phyloP scores from a whole-genome alignment of 495 filamentous ascomycete species.

The Aspergillus asperescens region DNA sequence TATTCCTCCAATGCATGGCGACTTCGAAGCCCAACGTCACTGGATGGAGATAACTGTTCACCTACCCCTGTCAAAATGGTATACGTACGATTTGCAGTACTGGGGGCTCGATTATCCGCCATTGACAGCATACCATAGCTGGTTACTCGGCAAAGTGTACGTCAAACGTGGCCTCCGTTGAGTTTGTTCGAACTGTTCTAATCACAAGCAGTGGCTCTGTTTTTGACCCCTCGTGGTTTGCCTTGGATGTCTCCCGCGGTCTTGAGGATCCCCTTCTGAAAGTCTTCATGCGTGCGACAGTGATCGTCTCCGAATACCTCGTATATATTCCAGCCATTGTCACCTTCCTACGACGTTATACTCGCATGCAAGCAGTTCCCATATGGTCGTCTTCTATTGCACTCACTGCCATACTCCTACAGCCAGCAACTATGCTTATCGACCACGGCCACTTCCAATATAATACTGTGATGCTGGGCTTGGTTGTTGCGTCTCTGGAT shows the following conservation, averaged over 20 bases:
- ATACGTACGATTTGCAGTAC: conserved; percentile 92
- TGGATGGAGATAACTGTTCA: conserved; percentile 97
- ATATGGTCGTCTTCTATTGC: conserved; percentile 79
- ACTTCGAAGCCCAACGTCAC: conserved; percentile 95
- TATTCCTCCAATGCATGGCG: conserved; percentile 86
- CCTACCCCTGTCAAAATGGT: conserved; percentile 89
- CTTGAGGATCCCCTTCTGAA: conserved; percentile 74
- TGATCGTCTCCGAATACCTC: conserved; percentile 82
- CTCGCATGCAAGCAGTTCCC: conserved; percentile 62
- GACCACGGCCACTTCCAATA: conserved; percentile 99
- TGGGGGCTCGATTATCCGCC: conserved; percentile 98
- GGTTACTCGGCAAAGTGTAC: conserved; percentile 81
- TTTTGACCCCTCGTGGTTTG: conserved; percentile 83
- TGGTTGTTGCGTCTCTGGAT: conserved; percentile 78
- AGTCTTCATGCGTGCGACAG: conserved; percentile 91
- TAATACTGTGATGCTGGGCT: conserved; percentile 95
- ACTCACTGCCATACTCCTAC: conserved; percentile 83
- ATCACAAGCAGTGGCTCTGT: conserved; percentile 52
- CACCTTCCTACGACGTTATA: conserved; percentile 73
- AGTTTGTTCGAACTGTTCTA: conserved; percentile 5
- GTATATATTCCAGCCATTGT: conserved; percentile 81
- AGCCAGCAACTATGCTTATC: conserved; percentile 85
- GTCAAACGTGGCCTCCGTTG: neutral
- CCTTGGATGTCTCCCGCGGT: conserved; percentile 77
- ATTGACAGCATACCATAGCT: conserved; percentile 96